Percentiles rank a stretch among this genome's conserved stretches.
Evolutionary conservation across 1,284 basidiomycete species (phyloP).

Genomic region (Heterobasidion parviporum): DNA sequence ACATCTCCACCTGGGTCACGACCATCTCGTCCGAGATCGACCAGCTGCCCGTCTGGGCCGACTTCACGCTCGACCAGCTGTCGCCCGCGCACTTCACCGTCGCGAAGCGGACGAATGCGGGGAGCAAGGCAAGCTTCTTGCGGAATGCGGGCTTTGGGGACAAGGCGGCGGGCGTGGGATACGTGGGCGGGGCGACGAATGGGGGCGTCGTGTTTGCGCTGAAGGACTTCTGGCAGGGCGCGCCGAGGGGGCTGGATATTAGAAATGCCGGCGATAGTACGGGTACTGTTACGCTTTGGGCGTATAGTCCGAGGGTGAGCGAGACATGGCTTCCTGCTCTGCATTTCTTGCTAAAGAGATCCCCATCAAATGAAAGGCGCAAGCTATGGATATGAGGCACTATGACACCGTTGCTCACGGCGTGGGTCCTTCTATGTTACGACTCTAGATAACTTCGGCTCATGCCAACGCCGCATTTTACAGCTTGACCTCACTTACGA

Average conservation of each 20-base stretch:
- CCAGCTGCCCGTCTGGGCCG: constrained; percentile 27
- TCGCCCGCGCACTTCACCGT: constrained; percentile 25
- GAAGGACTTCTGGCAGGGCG: constrained; percentile 33
- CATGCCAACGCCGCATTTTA: background rate
- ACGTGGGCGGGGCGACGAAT: constrained; percentile 29
- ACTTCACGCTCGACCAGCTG: constrained; percentile 31
- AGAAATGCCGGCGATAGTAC: constrained; percentile 23
- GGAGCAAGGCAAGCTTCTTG: constrained; percentile 22
- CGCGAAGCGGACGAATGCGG: constrained; percentile 26
- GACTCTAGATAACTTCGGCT: background rate
- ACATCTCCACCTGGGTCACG: constrained; percentile 29
- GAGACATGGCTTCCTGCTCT: constrained; percentile 2
- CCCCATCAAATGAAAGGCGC: constrained; percentile 15
- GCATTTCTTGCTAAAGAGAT: background rate
- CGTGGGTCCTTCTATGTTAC: constrained; percentile 13
- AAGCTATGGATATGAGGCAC: constrained; percentile 33
- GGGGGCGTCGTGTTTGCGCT: constrained; percentile 31
- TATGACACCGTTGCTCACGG: constrained; percentile 34
- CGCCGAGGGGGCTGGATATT: constrained; percentile 30
- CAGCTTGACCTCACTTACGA: constrained; percentile 34
- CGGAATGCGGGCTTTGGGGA: constrained; percentile 28
- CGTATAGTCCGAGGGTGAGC: constrained; percentile 27
- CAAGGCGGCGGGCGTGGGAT: constrained; percentile 29
- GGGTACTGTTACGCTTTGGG: constrained; percentile 30
- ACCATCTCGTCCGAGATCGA: constrained; percentile 24